Evolutionary conservation across 2,329 filamentous ascomycete genomes (phyloP).

Genomic region (Venturia asperata): DNA sequence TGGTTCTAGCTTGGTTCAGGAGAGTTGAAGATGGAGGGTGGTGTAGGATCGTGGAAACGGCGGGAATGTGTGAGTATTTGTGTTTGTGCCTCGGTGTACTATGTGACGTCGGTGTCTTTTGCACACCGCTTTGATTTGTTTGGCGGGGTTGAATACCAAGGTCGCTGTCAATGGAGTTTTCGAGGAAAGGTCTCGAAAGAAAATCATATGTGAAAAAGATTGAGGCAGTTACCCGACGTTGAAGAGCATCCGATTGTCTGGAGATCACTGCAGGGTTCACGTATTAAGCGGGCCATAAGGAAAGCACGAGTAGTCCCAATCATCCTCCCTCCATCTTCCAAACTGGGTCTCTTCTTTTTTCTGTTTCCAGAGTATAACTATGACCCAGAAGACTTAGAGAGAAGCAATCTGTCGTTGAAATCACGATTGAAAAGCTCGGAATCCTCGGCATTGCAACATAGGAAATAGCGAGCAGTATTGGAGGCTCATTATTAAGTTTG

Average conservation of each 20-base stretch:
- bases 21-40: background rate
- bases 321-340: too few relatives aligned
- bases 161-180: background rate
- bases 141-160: background rate
- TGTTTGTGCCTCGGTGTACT: background rate
- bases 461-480: too few relatives aligned
- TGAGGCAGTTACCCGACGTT: background rate
- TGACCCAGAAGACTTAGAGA: too few relatives aligned
- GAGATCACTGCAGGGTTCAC: background rate
- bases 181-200: background rate
- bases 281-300: background rate
- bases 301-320: background rate
- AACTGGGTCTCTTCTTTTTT: too few relatives aligned
- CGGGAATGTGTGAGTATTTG: background rate
- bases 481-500: too few relatives aligned
- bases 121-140: background rate
- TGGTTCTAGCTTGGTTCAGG: background rate
- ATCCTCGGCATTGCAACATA: too few relatives aligned
- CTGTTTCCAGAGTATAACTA: too few relatives aligned
- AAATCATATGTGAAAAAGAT: background rate
- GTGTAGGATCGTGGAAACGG: background rate
- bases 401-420: too few relatives aligned
- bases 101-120: conserved; percentile 10
- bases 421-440: background rate
- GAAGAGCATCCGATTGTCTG: background rate